These are phyloP conservation scores for Lyophyllum shimeji DNA, from an alignment of 768 basidiomycete genomes.

Conservation along the genomic window DNA sequence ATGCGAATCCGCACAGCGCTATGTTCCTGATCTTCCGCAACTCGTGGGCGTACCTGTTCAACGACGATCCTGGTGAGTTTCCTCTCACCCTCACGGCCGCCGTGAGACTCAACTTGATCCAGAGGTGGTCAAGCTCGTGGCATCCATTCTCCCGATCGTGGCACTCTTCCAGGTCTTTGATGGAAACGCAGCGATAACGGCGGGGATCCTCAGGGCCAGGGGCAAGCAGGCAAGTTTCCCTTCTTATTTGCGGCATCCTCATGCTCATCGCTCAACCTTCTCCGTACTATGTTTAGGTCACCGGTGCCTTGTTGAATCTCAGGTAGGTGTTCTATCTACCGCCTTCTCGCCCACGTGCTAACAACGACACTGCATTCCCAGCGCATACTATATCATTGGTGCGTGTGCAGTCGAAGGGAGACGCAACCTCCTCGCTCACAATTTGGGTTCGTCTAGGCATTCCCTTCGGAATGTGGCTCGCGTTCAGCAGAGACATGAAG, in stretches of 20 bases:
- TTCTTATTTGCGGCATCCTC: background rate
- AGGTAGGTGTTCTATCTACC: conserved; percentile 37
- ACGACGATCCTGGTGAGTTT: conserved; percentile 55
- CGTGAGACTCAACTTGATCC: conserved; percentile 7
- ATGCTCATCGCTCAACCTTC: background rate
- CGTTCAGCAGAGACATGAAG: conserved; percentile 57
- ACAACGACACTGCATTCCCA: conserved; percentile 15
- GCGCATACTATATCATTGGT: conserved; percentile 80
- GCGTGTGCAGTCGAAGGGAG: background rate
- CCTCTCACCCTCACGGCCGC: background rate
- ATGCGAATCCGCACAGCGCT: conserved; percentile 30
- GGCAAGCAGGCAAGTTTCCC: conserved; percentile 62
- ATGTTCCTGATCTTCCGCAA: conserved; percentile 62
- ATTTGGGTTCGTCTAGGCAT: conserved; percentile 45
- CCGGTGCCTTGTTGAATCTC: conserved; percentile 78
- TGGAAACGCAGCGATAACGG: conserved; percentile 62
- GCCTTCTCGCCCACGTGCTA: background rate
- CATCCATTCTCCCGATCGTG: conserved; percentile 72
- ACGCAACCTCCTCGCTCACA: background rate
- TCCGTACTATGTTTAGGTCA: conserved; percentile 38
- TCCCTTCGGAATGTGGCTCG: conserved; percentile 77
- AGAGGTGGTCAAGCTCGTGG: conserved; percentile 62
- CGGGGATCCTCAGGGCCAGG: conserved; percentile 78
- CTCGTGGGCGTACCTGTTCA: conserved; percentile 75
- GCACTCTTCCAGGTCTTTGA: conserved; percentile 87